Conservation (phyloP, 441 rosid genomes). For the Croton setiger region DNA sequence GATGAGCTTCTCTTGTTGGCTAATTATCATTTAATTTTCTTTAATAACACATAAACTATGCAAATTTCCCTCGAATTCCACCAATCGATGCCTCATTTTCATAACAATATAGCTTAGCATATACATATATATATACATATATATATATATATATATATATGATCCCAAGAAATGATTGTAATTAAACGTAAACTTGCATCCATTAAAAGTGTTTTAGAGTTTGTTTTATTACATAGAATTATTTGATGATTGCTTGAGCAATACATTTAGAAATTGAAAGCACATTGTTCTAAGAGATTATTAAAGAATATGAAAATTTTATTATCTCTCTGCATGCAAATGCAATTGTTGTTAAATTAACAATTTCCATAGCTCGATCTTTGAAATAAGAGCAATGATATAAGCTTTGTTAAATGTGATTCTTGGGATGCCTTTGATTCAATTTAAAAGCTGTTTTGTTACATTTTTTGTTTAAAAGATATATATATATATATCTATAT, state of each 20-base stretch:
- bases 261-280: constrained; percentile 16
- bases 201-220: background rate
- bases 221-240: constrained; percentile 1
- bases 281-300: constrained; percentile 16
- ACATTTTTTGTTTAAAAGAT: constrained; percentile 8
- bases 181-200: background rate
- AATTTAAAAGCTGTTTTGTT: constrained; percentile 12
- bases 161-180: constrained; percentile 23
- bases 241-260: constrained; percentile 10
- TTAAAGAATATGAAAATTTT: constrained; percentile 2
- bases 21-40: background rate
- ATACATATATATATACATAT: background rate
- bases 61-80: background rate
- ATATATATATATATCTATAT: background rate
- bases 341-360: background rate
- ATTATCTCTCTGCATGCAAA: background rate
- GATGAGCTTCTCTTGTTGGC: constrained; percentile 22
- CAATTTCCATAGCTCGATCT: constrained; percentile 8
- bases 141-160: background rate
- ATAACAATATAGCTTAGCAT: background rate
- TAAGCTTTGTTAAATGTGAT: constrained; percentile 21
- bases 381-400: constrained; percentile 18
- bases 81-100: constrained; percentile 6
- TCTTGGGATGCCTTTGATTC: constrained; percentile 18
- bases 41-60: constrained; percentile 6